These are phyloP conservation scores for Limnanthes douglasii DNA, from an alignment of 345 rosid genomes.

Conservation along the genomic window DNA sequence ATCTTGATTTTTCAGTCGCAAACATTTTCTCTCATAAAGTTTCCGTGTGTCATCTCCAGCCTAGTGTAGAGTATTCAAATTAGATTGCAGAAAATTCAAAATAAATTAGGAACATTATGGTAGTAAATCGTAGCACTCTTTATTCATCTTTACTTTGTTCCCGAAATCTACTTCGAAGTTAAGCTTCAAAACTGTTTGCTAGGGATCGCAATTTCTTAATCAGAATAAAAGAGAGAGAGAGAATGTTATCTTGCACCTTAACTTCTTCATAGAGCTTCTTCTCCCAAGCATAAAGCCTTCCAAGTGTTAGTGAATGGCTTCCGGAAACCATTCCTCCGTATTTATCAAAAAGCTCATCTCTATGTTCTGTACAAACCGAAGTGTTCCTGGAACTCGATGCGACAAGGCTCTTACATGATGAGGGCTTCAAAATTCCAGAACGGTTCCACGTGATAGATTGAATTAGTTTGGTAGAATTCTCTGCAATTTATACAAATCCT, in stretches of 20 bases:
- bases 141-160: too few relatives aligned
- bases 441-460: conserved; percentile 17
- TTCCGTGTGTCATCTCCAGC: conserved; percentile 22
- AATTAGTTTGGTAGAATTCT: conserved; percentile 18
- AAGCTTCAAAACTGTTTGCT: neutral
- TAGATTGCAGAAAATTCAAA: too few relatives aligned
- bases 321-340: conserved; percentile 21
- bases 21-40: conserved; percentile 16
- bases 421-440: conserved; percentile 14
- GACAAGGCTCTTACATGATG: conserved; percentile 16
- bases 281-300: conserved; percentile 31
- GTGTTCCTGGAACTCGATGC: conserved; percentile 17
- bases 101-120: too few relatives aligned
- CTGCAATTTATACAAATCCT: conserved; percentile 12
- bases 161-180: neutral
- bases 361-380: conserved; percentile 17
- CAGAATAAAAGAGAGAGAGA: too few relatives aligned
- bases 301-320: conserved; percentile 21
- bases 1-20: conserved; percentile 3
- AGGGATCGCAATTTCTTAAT: too few relatives aligned
- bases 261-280: conserved; percentile 32
- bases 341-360: conserved; percentile 14
- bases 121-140: neutral
- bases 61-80: conserved; percentile 7
- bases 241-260: too few relatives aligned